Conservation (phyloP, 2,329 filamentous ascomycete species). For the Cyclaneusma minus region DNA sequence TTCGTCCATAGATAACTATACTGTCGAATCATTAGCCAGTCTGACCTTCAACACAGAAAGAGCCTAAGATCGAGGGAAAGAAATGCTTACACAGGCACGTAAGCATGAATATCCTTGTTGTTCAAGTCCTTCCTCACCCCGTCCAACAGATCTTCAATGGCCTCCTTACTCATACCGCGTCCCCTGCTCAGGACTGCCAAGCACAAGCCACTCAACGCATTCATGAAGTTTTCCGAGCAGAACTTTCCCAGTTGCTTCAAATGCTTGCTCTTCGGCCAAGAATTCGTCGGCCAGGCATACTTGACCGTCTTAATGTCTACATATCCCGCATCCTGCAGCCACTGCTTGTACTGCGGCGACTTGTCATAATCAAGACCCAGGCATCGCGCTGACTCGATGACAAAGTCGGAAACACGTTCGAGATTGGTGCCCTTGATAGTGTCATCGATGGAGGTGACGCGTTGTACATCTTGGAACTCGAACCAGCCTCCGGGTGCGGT, state of each 20-base stretch:
- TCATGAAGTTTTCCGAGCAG: constrained; percentile 11
- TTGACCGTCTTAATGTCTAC: constrained; percentile 2
- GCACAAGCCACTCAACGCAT: constrained; percentile 8
- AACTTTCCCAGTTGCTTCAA: constrained; percentile 13
- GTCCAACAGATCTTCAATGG: constrained; percentile 17
- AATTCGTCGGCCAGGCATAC: no score
- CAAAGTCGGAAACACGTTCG: no score
- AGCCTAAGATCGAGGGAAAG: neutral
- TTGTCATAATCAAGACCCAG: no score
- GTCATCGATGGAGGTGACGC: constrained; percentile 7
- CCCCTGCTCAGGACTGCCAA: constrained; percentile 14
- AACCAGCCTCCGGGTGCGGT: constrained; percentile 15
- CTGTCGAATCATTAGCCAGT: no score
- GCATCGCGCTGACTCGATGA: no score
- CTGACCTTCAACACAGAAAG: neutral
- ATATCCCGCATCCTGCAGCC: constrained; percentile 5
- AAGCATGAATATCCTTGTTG: constrained; percentile 17
- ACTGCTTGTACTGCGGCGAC: constrained; percentile 2
- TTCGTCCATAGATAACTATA: constrained; percentile 6
- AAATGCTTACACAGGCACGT: constrained; percentile 7
- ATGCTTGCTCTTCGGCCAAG: neutral
- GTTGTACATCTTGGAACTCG: constrained; percentile 17
- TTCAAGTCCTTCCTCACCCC: constrained; percentile 18
- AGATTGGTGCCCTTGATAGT: constrained; percentile 10
- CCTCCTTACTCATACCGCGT: constrained; percentile 15